phyloP scores from a whole-genome alignment of 2,329 filamentous ascomycete species.

The Exophiala phaeomuriformis region DNA sequence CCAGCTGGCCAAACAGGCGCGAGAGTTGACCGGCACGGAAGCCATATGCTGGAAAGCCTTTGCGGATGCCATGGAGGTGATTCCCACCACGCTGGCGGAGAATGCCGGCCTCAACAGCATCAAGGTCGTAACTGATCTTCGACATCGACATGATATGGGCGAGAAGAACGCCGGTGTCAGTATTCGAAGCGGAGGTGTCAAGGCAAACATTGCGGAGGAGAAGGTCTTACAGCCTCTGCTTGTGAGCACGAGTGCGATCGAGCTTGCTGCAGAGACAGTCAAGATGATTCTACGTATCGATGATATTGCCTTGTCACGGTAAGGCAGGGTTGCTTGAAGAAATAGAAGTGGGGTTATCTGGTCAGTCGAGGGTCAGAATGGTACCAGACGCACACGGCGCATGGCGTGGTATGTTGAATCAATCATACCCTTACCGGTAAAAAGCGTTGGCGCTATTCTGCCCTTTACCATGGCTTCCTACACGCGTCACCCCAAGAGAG shows the following conservation, averaged over 20 bases:
- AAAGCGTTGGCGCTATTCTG: background rate
- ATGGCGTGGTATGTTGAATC: constrained; percentile 12
- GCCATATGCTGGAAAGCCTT: constrained; percentile 99
- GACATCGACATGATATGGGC: constrained; percentile 88
- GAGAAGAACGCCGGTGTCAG: constrained; percentile 95
- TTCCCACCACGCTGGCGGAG: constrained; percentile 92
- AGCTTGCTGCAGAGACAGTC: constrained; percentile 94
- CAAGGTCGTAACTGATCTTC: constrained; percentile 93
- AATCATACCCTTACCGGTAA: background rate
- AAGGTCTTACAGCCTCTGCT: constrained; percentile 93
- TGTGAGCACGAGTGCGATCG: constrained; percentile 94
- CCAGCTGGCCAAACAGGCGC: constrained; percentile 71
- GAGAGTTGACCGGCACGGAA: constrained; percentile 81
- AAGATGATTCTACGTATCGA: constrained; percentile 81
- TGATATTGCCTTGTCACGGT: constrained; percentile 53
- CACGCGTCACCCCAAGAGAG: too few relatives aligned
- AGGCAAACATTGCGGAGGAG: constrained; percentile 92
- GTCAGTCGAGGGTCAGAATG: background rate
- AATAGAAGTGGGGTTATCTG: background rate
- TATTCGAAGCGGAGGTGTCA: constrained; percentile 95
- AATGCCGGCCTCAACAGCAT: constrained; percentile 97
- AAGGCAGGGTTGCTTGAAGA: constrained; percentile 4
- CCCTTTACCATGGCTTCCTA: background rate
- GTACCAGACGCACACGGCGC: constrained; percentile 4
- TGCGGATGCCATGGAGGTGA: constrained; percentile 92